These are phyloP conservation scores for Berkeleyomyces basicola DNA, from an alignment of 2,329 filamentous ascomycete species.

Conservation along the genomic window DNA sequence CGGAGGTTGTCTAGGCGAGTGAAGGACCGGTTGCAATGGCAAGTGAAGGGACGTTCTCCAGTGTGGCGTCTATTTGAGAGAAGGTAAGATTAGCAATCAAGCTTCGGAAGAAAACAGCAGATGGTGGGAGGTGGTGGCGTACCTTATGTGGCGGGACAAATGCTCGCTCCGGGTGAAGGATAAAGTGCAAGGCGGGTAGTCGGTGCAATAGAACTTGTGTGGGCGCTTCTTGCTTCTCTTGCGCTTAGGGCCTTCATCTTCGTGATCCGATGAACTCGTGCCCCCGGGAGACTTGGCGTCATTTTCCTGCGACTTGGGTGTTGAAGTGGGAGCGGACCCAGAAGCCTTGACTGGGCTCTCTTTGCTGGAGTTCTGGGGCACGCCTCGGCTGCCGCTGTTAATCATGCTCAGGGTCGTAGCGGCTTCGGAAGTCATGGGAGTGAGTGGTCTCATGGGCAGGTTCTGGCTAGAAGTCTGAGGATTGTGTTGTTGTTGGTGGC, in stretches of 20 bases:
- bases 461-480: background rate
- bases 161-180: slow-evolving; percentile 96
- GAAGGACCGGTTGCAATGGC: slow-evolving; percentile 71
- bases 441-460: slow-evolving; percentile 6
- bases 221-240: slow-evolving; percentile 83
- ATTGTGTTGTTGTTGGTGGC: slow-evolving; percentile 14
- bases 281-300: slow-evolving; percentile 4
- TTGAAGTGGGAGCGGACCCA: background rate
- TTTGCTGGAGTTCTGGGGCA: background rate
- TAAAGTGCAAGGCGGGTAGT: slow-evolving; percentile 82
- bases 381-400: background rate
- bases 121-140: slow-evolving; percentile 16
- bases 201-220: slow-evolving; percentile 88
- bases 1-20: slow-evolving; percentile 33
- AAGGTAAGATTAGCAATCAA: background rate
- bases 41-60: slow-evolving; percentile 89
- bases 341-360: background rate
- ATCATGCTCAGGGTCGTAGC: slow-evolving; percentile 5
- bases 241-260: slow-evolving; percentile 43
- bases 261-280: slow-evolving; percentile 7
- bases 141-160: slow-evolving; percentile 85
- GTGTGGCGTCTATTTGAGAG: slow-evolving; percentile 63
- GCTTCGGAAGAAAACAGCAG: background rate
- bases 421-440: slow-evolving; percentile 8
- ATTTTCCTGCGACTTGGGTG: background rate